These are phyloP conservation scores for Sphaerostilbella broomeana DNA, from an alignment of 2,329 filamentous ascomycete species.

Conservation along the genomic window DNA sequence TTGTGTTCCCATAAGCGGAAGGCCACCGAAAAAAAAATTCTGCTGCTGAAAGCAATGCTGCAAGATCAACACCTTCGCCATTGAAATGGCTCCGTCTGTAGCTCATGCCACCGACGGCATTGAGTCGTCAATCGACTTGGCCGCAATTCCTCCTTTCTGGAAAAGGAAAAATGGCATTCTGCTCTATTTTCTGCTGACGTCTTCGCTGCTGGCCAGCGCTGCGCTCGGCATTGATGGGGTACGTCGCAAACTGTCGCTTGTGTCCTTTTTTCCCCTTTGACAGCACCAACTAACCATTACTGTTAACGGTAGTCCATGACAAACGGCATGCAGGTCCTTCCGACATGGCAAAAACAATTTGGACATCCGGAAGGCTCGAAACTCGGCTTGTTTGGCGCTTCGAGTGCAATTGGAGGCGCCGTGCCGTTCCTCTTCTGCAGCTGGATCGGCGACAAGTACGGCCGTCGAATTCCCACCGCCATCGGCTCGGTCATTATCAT, in stretches of 20 bases:
- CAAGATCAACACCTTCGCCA: too few relatives aligned
- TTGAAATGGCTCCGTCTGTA: conserved; percentile 31
- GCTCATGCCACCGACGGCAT: conserved; percentile 26
- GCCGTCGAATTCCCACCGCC: conserved; percentile 29
- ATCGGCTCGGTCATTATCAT: conserved; percentile 35
- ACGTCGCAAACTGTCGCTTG: conserved; percentile 16
- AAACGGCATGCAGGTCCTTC: conserved; percentile 34
- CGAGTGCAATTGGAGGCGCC: conserved; percentile 34
- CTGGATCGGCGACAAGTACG: conserved; percentile 30
- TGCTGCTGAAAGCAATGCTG: too few relatives aligned
- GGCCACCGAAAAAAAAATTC: too few relatives aligned
- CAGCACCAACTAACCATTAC: not conserved
- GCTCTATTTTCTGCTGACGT: conserved; percentile 37
- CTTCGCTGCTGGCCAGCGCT: conserved; percentile 35
- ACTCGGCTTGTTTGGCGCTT: conserved; percentile 34
- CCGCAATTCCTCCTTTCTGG: conserved; percentile 28
- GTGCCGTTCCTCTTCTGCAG: conserved; percentile 30
- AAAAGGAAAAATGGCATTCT: conserved; percentile 35
- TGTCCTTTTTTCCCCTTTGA: not conserved
- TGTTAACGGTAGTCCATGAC: conserved; percentile 28
- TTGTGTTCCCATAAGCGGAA: too few relatives aligned
- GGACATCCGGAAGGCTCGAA: conserved; percentile 31
- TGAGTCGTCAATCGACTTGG: conserved; percentile 26
- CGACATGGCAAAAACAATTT: conserved; percentile 32
- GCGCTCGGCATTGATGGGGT: conserved; percentile 37